These are phyloP conservation scores for Nephelium lappaceum DNA, from an alignment of 345 rosid species.

Conservation along the genomic window DNA sequence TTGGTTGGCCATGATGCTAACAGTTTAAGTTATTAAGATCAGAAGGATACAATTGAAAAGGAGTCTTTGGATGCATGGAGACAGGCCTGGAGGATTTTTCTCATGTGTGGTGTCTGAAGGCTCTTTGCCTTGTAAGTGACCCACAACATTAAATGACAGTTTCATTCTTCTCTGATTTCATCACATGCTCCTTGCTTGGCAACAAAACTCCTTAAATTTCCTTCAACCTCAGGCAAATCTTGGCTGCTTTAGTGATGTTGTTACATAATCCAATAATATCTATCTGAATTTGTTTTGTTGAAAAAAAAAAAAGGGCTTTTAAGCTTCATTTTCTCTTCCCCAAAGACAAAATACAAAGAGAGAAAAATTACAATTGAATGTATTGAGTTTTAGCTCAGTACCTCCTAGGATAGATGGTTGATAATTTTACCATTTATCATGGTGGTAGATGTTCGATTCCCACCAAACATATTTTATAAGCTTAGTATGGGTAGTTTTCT, in stretches of 20 bases:
- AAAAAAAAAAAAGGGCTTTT: no score
- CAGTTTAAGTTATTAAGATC: background rate
- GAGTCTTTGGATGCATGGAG: conserved; percentile 2
- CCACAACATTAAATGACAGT: conserved; percentile 7
- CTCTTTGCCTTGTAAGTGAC: background rate
- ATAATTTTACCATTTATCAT: no score
- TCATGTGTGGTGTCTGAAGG: background rate
- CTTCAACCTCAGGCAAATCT: background rate
- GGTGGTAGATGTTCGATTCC: no score
- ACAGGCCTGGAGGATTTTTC: background rate
- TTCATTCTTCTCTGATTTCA: background rate
- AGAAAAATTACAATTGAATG: no score
- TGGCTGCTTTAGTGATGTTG: background rate
- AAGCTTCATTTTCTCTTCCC: background rate
- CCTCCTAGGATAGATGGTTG: no score
- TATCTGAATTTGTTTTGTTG: background rate
- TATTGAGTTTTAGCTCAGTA: no score
- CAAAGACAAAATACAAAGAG: no score
- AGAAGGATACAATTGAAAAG: background rate
- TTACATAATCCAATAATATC: background rate
- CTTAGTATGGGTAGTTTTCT: no score
- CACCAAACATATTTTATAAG: no score
- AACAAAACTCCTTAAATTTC: background rate
- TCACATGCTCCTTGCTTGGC: background rate
- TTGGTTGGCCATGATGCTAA: background rate